Evolutionary conservation across 345 rosid species (phyloP).

Genomic region (Chamaenerion angustifolium): DNA sequence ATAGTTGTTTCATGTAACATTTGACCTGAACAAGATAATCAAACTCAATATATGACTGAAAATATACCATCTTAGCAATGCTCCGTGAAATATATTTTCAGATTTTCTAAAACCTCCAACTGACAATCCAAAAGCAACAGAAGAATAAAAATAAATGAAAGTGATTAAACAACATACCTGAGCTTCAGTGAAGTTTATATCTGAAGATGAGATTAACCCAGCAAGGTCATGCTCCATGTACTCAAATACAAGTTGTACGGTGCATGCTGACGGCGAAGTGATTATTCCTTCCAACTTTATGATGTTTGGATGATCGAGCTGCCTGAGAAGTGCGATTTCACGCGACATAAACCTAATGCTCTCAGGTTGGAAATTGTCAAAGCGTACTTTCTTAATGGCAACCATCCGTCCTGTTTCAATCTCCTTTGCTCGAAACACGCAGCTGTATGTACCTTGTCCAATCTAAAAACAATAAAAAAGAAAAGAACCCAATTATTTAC

Average conservation of each 20-base stretch:
- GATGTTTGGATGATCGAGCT: constrained; percentile 27
- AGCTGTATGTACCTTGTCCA: constrained; percentile 40
- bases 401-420: constrained; percentile 21
- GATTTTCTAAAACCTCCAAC: no score
- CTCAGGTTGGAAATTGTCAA: constrained; percentile 27
- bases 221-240: constrained; percentile 37
- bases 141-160: no score
- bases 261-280: constrained; percentile 27
- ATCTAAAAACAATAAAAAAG: constrained; percentile 10
- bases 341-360: constrained; percentile 36
- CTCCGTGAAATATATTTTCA: no score
- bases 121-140: no score
- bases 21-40: constrained; percentile 15
- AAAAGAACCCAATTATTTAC: no score
- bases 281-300: constrained; percentile 28
- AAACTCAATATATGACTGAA: not conserved
- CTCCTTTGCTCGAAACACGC: constrained; percentile 27
- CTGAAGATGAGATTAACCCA: constrained; percentile 23
- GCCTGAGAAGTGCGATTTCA: constrained; percentile 25
- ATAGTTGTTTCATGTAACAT: constrained; percentile 30
- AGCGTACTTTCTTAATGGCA: constrained; percentile 34
- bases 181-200: constrained; percentile 19
- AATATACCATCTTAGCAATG: no score
- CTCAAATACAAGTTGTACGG: constrained; percentile 31
- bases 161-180: constrained; percentile 13